Evolutionary conservation across 371 early-diverging fungal genomes (phyloP).

Genomic region (Mortierella sp.): DNA sequence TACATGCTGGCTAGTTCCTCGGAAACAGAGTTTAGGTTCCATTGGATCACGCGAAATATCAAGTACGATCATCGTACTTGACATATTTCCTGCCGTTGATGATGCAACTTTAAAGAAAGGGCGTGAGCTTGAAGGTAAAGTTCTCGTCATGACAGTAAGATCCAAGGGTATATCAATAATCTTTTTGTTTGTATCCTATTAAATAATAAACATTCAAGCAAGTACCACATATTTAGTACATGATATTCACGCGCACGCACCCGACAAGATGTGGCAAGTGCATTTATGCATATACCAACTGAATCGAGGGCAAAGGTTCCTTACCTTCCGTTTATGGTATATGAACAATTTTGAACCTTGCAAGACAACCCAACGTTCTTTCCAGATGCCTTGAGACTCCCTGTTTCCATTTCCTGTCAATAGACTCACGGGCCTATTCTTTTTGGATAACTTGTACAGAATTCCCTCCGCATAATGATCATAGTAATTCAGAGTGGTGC

Average conservation of each 20-base stretch:
- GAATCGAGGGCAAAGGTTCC: neutral
- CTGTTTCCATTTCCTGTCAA: constrained; percentile 21
- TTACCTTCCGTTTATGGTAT: constrained; percentile 52
- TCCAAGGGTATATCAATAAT: constrained; percentile 32
- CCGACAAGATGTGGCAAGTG: too few species aligned
- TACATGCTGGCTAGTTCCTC: constrained; percentile 47
- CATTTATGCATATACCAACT: too few species aligned
- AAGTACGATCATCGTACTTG: constrained; percentile 29
- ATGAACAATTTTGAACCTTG: constrained; percentile 42
- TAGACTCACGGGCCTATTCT: constrained; percentile 39
- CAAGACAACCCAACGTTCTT: constrained; percentile 53
- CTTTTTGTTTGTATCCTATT: constrained; percentile 46
- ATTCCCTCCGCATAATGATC: constrained; percentile 53
- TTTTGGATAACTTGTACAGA: constrained; percentile 49
- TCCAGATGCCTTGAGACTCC: constrained; percentile 44
- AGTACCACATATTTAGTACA: too few species aligned
- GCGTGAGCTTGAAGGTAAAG: constrained; percentile 18
- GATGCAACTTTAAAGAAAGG: constrained; percentile 19
- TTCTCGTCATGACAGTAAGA: constrained; percentile 16
- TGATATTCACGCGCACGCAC: too few species aligned
- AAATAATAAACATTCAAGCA: too few species aligned
- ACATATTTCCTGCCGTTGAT: constrained; percentile 20
- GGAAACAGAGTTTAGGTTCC: constrained; percentile 43
- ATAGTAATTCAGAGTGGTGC: constrained; percentile 23
- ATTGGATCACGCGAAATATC: constrained; percentile 24